Evolutionary conservation across 140 eudicot species (phyloP), one percentile per base, ranked within the genome.

Genomic region (Bidens hawaiensis): DNA sequence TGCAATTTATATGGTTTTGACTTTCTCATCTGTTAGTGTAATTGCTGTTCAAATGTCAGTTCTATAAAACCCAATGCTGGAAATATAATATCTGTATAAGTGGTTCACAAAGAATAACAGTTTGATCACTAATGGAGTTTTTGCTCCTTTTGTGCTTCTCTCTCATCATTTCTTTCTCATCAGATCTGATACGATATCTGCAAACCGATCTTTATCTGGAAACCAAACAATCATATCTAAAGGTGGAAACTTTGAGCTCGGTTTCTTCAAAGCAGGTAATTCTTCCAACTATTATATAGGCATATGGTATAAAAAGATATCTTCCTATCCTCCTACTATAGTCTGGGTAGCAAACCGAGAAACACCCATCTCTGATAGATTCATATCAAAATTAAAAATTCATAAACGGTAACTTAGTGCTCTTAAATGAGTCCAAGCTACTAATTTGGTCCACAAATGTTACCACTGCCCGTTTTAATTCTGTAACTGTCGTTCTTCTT

Each of bases 311-410:
- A 73, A 46, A 1, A 64, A 57, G 1, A 1, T 9, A 18, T 18
- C 4, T 33, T 24, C 76, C 81, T 0, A 7, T 68, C n/a, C 28
- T 18, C 4, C 41, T 24, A 79, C 81, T 0, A 7, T 68, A 38
- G 84, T 79, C 7, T 85, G 94, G 86, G 89, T 85, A 14, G 94
- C 86, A 43, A 86, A 87, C 42, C 71, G 96, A 63, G 81, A 79
- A 8, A 49, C 53, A 16, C 96, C 94, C 14, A 6, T 81, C 16
- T 34, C 41, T 2, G 79, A 84, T 63, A 71, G 3, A 51, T 33
- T 40, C 50, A 40, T 76, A 7, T 78, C 78, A 5, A 24, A 48
- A 15, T 77, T 86, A 17, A 73, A 33, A 38, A 66, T n/a, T 83
- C 42, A 19, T 10, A 9, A 56, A 80, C 56, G 87, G 87, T 46